Base-by-base conservation (phyloP, 805 yeast species). In the Yarrowia sp. region DNA sequence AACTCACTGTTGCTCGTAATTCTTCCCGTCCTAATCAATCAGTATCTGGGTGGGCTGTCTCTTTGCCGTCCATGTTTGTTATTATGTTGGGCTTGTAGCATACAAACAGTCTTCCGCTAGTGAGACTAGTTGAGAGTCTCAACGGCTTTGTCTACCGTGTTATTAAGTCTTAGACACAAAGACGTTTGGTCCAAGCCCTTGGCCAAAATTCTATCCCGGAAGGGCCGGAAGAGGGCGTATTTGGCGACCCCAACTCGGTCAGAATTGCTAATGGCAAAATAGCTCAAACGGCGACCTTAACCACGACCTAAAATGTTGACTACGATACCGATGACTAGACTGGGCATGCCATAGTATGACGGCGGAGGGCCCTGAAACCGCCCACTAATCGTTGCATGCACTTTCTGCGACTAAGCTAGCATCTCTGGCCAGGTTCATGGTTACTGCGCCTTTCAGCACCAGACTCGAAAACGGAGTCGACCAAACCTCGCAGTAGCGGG, bases 101-200 rank as follows among this genome's bases (percentile, higher is more conserved):
- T 47, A 47, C 38, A 30, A 47, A 47, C 52, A 47, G 52, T 30
- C 38, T 47, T 47, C 52, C 52, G 19, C 52, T 47, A 46, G 49
- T 44, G 49, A 44, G 15, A 7, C 24, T 24, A 24, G 30, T 7
- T 5, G 30, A 24, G 30, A 24, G 30, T 24, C 30, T 24, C 30
- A 24, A 24, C 36, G 50, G 50, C 50, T 46, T 46, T 24, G 50
- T 46, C 34, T 12, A 14, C 7, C 15, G 30, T 19, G 30, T 8
- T 17, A 24, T 44, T 24, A 36, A 46, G 50, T 24, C 36, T 9
- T 9, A 46, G 34, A 46, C 17, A 24, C 33, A 46, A 46, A 24
- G 33, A 19, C 47, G 47, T 14, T 12, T 19, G 9, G 44, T 15
- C 10, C 49, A 24, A 44, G 20, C n/a, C 14, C 7, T 13, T 14